Base-by-base conservation (phyloP, 202 grass and related monocot species). In the Carex sylvatica region DNA sequence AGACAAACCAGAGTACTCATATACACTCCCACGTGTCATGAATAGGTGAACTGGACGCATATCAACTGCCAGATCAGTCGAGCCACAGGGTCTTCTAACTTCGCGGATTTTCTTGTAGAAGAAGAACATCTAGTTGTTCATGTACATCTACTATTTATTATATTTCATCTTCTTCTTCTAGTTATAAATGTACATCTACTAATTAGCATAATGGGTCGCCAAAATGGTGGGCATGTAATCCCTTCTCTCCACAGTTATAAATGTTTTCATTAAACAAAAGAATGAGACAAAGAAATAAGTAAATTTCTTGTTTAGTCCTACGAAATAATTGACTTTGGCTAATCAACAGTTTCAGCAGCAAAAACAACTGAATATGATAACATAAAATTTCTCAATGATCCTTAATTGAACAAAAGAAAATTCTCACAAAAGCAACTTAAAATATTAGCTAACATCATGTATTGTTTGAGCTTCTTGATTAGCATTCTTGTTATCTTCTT, bases 361-460 rank as follows among this genome's bases (percentile, higher is more conserved):
- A 60, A 71, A 14, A 11, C 4, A 36, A 81, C 28, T 51, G 22
- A 67, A 26, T 62, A 26, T 6, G 64, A 60, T 4, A 61, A 67
- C 14, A 65, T 22, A 81, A 44, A 18, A 59, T 62, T 69, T 15
- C 78, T 66, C 53, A 30, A 22, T n/a, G 49, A 82, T 68, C 36
- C 62, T 55, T 20, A 54, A 20, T 69, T 33, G 19, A 81, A 81
- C 20, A 13, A 81, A 81, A 80, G 20, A 61, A 62, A 73, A 1
- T 42, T 42, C 15, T 3, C 12, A 61, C 14, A 79, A 40, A 36
- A 22, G 24, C 38, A 63, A 62, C 14, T 33, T 24, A 56, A 65
- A 44, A 5, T 26, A 79, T 87, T 82, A 91, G 51, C 70, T 86
- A 6, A 40, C 85, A 84, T 90, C 78, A 84, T 91, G 58, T 65